Evolutionary conservation across 2,329 filamentous ascomycete genomes (phyloP), one percentile per base, ranked within the genome.

Genomic region (Aspergillus persii): DNA sequence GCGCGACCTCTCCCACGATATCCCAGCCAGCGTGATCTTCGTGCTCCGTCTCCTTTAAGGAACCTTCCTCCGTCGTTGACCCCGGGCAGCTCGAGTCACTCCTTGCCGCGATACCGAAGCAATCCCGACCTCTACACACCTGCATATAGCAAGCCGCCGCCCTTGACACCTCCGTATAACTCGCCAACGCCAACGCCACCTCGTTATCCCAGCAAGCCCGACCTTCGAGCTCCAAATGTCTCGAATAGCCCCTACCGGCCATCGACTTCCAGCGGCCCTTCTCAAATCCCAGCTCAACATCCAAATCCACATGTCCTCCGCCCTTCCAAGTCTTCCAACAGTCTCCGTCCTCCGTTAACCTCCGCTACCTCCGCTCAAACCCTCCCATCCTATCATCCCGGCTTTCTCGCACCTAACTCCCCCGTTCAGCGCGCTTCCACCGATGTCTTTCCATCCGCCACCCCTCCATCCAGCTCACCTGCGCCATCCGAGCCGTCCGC

Each of bases 381-480:
- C 15, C 51, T 53, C 6, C 51, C 51, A 4, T 41, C 26, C 48
- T 54, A 54, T 29, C 46, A 48, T 48, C n/a, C 41, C 29, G 23
- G 27, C 7, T 8, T 23, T 11, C 23, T 29, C 9, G 15, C 31
- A 41, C 23, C 23, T 7, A 44, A 46, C n/a, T 8, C 15, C 30
- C 48, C 54, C 3, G 31, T 56, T 15, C 54, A 44, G 23, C 54
- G 54, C 11, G 54, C 54, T 31, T 47, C 54, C 12, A 56, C 54
- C 7, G 47, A 56, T 50, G 9, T 51, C 33, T 48, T 33, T 8
- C 54, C 54, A 18, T 26, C 54, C 7, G 26, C 31, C 12, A 18
- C 50, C 54, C 4, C 26, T 33, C 26, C 26, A 5, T 11, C 41
- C 39, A 8, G 27, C 54, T 18, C 44, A 23, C 5, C 26, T 2